Conservation (phyloP, 305 asterid species). For the Fraxinus dipetala region DNA sequence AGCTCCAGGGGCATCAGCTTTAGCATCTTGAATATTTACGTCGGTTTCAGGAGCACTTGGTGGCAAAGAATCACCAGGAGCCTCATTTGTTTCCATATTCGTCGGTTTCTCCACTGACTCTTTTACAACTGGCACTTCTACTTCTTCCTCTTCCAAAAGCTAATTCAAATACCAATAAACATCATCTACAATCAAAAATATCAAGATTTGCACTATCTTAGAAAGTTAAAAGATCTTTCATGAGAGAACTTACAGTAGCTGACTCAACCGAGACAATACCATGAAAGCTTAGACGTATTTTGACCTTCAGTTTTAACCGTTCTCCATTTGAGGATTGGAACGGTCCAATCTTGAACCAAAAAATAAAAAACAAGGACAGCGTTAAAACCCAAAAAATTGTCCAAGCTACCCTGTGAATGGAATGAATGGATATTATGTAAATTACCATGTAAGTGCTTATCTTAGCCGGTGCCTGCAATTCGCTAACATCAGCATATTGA, state of each 20-base stretch:
- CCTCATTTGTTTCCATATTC: constrained; percentile 79
- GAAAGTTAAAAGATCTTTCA: background rate
- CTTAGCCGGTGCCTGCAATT: constrained; percentile 74
- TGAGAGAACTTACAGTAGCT: constrained; percentile 46
- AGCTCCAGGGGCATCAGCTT: constrained; percentile 45
- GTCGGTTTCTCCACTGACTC: constrained; percentile 48
- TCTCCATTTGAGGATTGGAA: constrained; percentile 66
- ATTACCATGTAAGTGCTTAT: constrained; percentile 89
- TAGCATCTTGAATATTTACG: constrained; percentile 66
- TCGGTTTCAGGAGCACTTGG: constrained; percentile 48
- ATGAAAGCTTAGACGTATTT: constrained; percentile 76
- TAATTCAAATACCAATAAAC: constrained; percentile 20
- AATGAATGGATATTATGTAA: background rate
- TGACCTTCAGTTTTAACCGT: constrained; percentile 72
- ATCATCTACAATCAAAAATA: background rate
- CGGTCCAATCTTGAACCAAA: constrained; percentile 61
- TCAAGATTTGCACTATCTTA: background rate
- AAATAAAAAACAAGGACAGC: background rate
- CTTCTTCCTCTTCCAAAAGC: constrained; percentile 90
- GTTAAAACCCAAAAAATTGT: background rate
- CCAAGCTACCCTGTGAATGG: background rate
- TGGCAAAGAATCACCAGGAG: constrained; percentile 40
- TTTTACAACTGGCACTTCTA: constrained; percentile 56
- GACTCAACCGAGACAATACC: constrained; percentile 85
- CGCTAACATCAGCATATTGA: constrained; percentile 75